Percentiles rank a stretch among this genome's conserved stretches.
Evolutionary conservation across 257 asterid species (phyloP).

Genomic region (Penstemon eatonii): DNA sequence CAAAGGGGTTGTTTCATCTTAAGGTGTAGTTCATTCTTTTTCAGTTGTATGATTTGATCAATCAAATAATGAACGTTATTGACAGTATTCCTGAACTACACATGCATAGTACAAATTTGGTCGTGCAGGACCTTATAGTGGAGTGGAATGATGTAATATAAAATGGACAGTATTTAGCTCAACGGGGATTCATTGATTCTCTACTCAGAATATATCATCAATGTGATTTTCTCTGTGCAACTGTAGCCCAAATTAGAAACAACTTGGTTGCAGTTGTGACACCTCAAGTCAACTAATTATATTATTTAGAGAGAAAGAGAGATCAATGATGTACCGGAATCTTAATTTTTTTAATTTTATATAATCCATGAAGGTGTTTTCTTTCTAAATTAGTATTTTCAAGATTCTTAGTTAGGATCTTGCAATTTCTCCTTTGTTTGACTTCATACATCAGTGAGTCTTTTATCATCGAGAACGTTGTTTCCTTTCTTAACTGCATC

Average conservation of each 20-base stretch:
- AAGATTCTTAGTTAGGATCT: conserved; percentile 1
- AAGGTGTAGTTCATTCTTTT: background rate
- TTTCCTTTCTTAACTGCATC: too few species aligned
- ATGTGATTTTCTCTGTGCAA: background rate
- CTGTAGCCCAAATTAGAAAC: background rate
- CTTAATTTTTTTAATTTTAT: background rate
- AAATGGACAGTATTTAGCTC: background rate
- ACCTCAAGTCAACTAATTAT: background rate
- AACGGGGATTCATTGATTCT: background rate
- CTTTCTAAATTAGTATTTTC: background rate
- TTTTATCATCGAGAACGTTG: too few species aligned
- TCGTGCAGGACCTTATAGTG: conserved; percentile 1
- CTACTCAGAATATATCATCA: background rate
- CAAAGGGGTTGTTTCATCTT: background rate
- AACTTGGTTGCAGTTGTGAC: conserved; percentile 3
- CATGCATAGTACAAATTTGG: background rate
- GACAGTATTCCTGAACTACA: conserved; percentile 11
- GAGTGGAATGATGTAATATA: background rate
- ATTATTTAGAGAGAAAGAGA: background rate
- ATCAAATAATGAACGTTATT: background rate
- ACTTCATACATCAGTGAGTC: background rate
- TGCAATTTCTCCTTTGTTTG: background rate
- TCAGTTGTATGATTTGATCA: background rate
- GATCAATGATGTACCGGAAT: background rate
- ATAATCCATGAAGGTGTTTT: background rate